Percentiles rank a stretch among this genome's conserved stretches.
These are phyloP conservation scores for Phytopythium boreale DNA, from an alignment of 352 stramenopile genomes.

Conservation along the genomic window DNA sequence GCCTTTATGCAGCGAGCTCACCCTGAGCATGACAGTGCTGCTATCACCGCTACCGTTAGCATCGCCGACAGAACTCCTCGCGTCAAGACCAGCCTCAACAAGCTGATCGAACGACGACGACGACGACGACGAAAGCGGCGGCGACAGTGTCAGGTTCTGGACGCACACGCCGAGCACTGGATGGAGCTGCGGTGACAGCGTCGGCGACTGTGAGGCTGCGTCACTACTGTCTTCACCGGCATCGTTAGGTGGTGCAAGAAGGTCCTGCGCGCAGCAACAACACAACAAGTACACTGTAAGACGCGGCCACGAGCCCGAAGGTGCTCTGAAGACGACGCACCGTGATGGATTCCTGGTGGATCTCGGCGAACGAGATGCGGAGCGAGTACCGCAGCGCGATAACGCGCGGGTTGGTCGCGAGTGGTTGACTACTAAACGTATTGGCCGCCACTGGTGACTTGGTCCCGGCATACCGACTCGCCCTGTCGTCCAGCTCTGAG, in stretches of 20 bases:
- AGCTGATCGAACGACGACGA: constrained; percentile 22
- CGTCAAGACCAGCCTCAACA: constrained; percentile 21
- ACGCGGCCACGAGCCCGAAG: neutral
- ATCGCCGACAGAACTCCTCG: constrained; percentile 9
- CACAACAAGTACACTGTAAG: neutral
- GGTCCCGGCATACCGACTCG: neutral
- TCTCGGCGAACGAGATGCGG: constrained; percentile 42
- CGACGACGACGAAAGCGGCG: constrained; percentile 17
- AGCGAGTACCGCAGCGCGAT: constrained; percentile 30
- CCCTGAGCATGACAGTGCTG: constrained; percentile 41
- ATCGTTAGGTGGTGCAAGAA: constrained; percentile 9
- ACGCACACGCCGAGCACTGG: constrained; percentile 17
- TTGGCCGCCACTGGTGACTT: neutral
- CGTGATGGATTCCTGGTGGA: constrained; percentile 54
- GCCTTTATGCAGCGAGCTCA: constrained; percentile 1
- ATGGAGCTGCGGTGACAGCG: constrained; percentile 10
- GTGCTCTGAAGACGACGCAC: constrained; percentile 7
- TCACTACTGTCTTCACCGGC: constrained; percentile 1
- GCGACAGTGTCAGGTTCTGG: constrained; percentile 27
- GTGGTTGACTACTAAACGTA: neutral
- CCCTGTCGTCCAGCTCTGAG: neutral
- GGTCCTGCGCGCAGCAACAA: constrained; percentile 15
- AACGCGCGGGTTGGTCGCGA: neutral
- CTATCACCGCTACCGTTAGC: neutral
- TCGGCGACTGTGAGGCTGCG: constrained; percentile 9